These are phyloP conservation scores for Zygotorulaspora mrakii DNA, from an alignment of 1,139 yeast genomes.

Conservation along the genomic window DNA sequence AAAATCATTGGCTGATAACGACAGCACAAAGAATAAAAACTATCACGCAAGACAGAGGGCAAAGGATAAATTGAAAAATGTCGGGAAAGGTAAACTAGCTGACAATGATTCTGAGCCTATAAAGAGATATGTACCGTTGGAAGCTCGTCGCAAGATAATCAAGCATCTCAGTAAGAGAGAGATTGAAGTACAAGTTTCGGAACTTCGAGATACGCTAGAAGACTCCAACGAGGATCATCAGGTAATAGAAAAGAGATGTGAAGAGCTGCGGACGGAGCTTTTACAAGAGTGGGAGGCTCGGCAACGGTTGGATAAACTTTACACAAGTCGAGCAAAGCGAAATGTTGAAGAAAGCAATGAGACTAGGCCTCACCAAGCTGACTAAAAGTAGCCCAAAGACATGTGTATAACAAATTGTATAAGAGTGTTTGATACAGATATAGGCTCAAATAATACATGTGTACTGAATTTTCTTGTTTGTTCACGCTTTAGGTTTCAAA, in stretches of 20 bases:
- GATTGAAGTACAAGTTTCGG: conserved; percentile 22
- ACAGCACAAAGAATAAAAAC: conserved; percentile 13
- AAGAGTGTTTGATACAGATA: too few relatives aligned
- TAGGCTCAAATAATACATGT: too few relatives aligned
- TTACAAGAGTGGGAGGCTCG: conserved; percentile 8
- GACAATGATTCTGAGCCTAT: conserved; percentile 2
- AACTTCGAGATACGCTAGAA: conserved; percentile 23
- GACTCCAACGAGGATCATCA: conserved; percentile 18
- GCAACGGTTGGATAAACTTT: conserved; percentile 7
- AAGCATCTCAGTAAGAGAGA: conserved; percentile 19
- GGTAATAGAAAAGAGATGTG: conserved; percentile 18
- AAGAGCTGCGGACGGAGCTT: conserved; percentile 16
- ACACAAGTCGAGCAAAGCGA: conserved; percentile 8
- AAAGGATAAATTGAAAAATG: not conserved
- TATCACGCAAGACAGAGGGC: conserved; percentile 11
- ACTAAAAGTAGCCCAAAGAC: too few relatives aligned
- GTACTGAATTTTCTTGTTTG: too few relatives aligned
- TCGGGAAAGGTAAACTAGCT: conserved; percentile 2
- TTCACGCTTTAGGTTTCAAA: not conserved
- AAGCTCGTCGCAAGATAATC: conserved; percentile 11
- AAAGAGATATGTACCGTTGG: conserved; percentile 5
- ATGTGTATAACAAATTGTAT: too few relatives aligned
- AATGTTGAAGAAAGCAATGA: not conserved
- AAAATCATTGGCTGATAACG: conserved; percentile 21
- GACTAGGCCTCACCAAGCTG: not conserved